Percentiles rank a stretch among this genome's conserved stretches.
These are phyloP conservation scores for Yamadazyma conglobata DNA, from an alignment of 1,139 yeast species.

Conservation along the genomic window DNA sequence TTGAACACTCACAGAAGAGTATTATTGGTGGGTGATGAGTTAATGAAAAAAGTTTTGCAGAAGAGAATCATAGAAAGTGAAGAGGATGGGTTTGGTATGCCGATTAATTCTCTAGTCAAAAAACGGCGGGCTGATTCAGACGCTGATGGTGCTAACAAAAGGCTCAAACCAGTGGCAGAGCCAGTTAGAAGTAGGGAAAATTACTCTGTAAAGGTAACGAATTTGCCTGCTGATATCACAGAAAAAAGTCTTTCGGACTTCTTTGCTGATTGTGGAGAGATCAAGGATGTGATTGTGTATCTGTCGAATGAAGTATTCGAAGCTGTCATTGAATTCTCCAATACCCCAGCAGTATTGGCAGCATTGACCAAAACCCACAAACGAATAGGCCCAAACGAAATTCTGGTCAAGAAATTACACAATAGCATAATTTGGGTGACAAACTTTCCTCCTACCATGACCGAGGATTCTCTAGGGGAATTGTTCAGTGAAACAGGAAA, in stretches of 20 bases:
- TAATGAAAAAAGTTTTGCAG: slow-evolving; percentile 9
- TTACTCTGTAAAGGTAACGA: slow-evolving; percentile 45
- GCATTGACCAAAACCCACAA: slow-evolving; percentile 63
- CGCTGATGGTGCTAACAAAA: neutral
- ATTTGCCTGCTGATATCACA: slow-evolving; percentile 28
- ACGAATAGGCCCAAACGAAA: slow-evolving; percentile 33
- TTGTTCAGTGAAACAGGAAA: slow-evolving; percentile 47
- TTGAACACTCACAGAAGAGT: slow-evolving; percentile 21
- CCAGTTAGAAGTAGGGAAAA: slow-evolving; percentile 54
- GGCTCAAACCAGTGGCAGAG: slow-evolving; percentile 1
- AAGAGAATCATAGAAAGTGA: neutral
- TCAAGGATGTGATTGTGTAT: slow-evolving; percentile 31
- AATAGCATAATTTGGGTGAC: slow-evolving; percentile 63
- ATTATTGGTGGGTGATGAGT: slow-evolving; percentile 18
- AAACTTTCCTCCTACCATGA: slow-evolving; percentile 63
- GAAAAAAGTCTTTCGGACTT: slow-evolving; percentile 35
- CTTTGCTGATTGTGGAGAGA: slow-evolving; percentile 61
- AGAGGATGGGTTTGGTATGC: too few relatives aligned
- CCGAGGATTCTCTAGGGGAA: slow-evolving; percentile 34
- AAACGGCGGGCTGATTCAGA: neutral
- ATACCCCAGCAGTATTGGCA: slow-evolving; percentile 47
- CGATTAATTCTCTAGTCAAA: neutral
- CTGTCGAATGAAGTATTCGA: slow-evolving; percentile 16
- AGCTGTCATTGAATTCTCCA: slow-evolving; percentile 56
- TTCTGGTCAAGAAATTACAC: slow-evolving; percentile 44